Conservation (phyloP, 2,329 filamentous ascomycete species). For the Fusarium foetens region DNA sequence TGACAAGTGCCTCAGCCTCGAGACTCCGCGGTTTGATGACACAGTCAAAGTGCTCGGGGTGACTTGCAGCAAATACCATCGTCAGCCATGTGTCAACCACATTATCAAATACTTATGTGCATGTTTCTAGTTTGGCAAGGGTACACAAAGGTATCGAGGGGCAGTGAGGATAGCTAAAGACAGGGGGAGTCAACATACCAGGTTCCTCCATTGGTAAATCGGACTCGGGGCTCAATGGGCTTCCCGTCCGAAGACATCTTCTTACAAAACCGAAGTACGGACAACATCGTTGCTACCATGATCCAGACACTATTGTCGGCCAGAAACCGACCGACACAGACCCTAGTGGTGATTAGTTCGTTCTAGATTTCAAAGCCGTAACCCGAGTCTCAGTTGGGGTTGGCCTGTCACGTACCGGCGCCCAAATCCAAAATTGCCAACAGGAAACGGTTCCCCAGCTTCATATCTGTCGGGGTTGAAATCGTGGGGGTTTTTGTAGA, state of each 20-base stretch:
- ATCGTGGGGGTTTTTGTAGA: constrained; percentile 54
- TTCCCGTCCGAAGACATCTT: constrained; percentile 38
- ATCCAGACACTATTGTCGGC: constrained; percentile 52
- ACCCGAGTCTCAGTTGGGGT: background rate
- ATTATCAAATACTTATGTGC: background rate
- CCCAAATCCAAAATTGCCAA: constrained; percentile 50
- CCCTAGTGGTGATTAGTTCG: constrained; percentile 23
- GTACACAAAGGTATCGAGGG: background rate
- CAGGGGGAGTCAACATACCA: constrained; percentile 41
- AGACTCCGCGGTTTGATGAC: constrained; percentile 36
- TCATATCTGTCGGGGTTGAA: constrained; percentile 61
- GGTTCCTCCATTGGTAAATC: constrained; percentile 48
- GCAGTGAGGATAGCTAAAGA: background rate
- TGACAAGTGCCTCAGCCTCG: constrained; percentile 25
- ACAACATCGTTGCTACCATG: constrained; percentile 50
- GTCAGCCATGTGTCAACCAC: background rate
- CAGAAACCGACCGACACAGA: constrained; percentile 49
- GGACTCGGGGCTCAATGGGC: constrained; percentile 43
- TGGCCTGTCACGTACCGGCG: constrained; percentile 39
- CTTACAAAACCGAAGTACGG: constrained; percentile 45
- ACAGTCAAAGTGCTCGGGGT: constrained; percentile 49
- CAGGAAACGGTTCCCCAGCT: constrained; percentile 56
- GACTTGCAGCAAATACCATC: constrained; percentile 29
- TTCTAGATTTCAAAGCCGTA: background rate
- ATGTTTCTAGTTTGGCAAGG: background rate